These are phyloP conservation scores for Lenzites betulinus DNA, from an alignment of 768 basidiomycete genomes.

Conservation along the genomic window DNA sequence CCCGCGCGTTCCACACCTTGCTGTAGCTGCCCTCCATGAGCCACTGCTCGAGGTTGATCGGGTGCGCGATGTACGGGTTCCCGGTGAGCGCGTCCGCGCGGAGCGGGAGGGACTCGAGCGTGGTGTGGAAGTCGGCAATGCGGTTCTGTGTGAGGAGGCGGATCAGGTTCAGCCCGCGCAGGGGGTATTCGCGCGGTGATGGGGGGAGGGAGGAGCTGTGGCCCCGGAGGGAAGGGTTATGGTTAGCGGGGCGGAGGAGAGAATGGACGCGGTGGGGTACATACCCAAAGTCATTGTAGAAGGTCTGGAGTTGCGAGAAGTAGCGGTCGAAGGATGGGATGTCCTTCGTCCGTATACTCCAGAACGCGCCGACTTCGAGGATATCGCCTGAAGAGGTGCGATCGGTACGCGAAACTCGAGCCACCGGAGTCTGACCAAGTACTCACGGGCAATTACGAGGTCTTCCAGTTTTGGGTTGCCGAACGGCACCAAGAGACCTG, in stretches of 20 bases:
- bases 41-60: constrained; percentile 93
- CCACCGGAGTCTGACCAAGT: background rate
- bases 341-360: constrained; percentile 86
- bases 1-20: constrained; percentile 95
- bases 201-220: constrained; percentile 70
- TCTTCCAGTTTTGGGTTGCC: constrained; percentile 64
- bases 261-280: constrained; percentile 4
- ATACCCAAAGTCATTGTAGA: constrained; percentile 85
- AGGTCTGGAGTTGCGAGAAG: constrained; percentile 87
- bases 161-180: constrained; percentile 93
- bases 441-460: constrained; percentile 73
- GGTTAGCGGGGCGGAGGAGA: too few relatives aligned
- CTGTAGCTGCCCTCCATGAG: constrained; percentile 99
- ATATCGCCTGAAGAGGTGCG: constrained; percentile 67
- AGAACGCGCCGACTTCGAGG: constrained; percentile 93
- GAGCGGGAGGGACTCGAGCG: constrained; percentile 84
- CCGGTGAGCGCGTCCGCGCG: constrained; percentile 66
- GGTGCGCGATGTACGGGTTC: constrained; percentile 78
- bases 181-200: constrained; percentile 84
- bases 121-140: constrained; percentile 97
- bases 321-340: constrained; percentile 95
- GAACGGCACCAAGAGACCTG: constrained; percentile 76
- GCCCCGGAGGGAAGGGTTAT: constrained; percentile 1
- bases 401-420: background rate
- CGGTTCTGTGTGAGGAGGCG: constrained; percentile 93